Evolutionary conservation across 202 grass and related monocot species (phyloP).

Genomic region (Sporobolus alterniflorus): DNA sequence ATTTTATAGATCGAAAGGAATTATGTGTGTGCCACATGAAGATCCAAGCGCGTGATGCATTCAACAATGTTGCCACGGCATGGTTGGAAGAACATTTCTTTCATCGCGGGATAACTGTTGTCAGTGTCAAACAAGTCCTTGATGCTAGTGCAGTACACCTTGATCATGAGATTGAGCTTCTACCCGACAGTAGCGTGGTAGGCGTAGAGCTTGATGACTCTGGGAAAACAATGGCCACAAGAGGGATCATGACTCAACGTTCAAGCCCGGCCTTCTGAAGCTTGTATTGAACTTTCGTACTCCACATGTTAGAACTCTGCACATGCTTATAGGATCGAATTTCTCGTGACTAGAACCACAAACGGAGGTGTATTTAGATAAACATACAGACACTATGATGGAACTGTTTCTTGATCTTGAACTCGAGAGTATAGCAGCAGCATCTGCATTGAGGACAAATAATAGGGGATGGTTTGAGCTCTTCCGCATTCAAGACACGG

Average conservation of each 20-base stretch:
- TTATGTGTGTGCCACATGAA: not conserved
- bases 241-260: not conserved
- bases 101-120: not conserved
- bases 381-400: too few relatives aligned
- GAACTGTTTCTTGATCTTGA: too few relatives aligned
- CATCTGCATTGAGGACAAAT: too few relatives aligned
- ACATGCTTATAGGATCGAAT: too few relatives aligned
- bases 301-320: not conserved
- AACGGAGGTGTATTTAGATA: too few relatives aligned
- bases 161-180: not conserved
- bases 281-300: not conserved
- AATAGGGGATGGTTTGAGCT: too few relatives aligned
- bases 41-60: not conserved
- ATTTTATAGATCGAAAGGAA: not conserved
- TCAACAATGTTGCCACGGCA: not conserved
- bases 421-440: too few relatives aligned
- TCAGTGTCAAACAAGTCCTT: not conserved
- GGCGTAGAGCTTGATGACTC: not conserved
- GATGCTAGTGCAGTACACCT: not conserved
- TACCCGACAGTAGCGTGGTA: not conserved
- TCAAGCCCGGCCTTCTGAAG: not conserved
- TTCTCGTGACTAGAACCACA: too few relatives aligned
- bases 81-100: not conserved
- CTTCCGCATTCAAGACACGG: too few relatives aligned
- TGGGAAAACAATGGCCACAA: not conserved